Base-by-base conservation (phyloP, 2,329 filamentous ascomycete genomes). In the Hypoxylon sp. region DNA sequence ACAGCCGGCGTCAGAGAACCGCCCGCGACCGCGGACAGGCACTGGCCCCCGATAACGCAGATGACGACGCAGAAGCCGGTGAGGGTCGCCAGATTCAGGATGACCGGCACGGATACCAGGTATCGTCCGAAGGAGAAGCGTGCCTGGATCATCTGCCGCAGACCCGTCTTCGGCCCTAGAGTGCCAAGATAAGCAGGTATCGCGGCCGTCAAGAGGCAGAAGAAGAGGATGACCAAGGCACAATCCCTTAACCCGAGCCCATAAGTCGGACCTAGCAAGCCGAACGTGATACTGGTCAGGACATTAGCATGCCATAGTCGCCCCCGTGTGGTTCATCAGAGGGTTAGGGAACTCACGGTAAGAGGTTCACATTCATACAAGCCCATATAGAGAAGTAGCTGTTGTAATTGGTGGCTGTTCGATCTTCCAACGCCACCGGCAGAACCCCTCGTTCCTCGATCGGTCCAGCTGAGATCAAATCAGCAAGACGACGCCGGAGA, bases 131-230 rank as follows among this genome's bases (percentile, higher is more conserved):
- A 89, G 35, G 81, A 83, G 70, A 83, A 88, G 18, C 86, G 78
- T 3, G 86, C 85, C 63, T 86, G 84, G 6, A 88, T 81, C 79
- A 88, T 86, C 71, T 88, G 85, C 13, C 86, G 79, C 79, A 88
- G 82, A 37, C 85, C 86, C 8, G 84, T 87, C 71, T 81, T 82
- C 3, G 85, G 83, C 0, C 85, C 85, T 47, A 86, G 72, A 0
- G 81, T 85, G 37, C 80, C 80, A 21, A 88, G 74, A 64, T 82
- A 86, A 2, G 83, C 85, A 0, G 84, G 81, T 0, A 81, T 75
- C 5, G 80, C 57, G 0, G 81, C 81, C 1, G 81, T 82, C 21
- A 87, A 63, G 15, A 88, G 70, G 9, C 79, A 81, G 71, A 88
- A 88, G 75, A 88, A 88, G 41, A 88, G 69, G 42, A 88, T 88